Evolutionary conservation across 768 basidiomycete species (phyloP).

Genomic region (Lepiota subincarnata): DNA sequence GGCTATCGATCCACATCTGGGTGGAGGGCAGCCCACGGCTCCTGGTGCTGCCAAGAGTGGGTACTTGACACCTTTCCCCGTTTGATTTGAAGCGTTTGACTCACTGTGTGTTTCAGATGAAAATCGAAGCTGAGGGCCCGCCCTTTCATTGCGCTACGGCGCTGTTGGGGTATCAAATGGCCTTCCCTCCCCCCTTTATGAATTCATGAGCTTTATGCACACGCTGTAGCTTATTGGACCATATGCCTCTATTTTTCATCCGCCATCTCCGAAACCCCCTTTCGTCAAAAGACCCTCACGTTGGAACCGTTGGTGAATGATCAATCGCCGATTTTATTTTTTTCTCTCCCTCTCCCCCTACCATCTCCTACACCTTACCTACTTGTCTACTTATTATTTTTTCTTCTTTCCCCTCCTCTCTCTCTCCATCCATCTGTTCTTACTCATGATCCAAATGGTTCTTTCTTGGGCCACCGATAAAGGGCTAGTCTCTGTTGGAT

Average conservation of each 20-base stretch:
- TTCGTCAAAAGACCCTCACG: neutral
- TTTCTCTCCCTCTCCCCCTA: neutral
- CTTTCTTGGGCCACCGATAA: neutral
- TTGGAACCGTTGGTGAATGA: neutral
- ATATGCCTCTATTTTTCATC: neutral
- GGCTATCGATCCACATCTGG: conserved; percentile 14
- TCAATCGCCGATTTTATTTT: neutral
- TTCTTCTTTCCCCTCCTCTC: neutral
- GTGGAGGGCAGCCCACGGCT: conserved; percentile 12
- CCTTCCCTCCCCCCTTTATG: neutral
- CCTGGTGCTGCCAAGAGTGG: conserved; percentile 12
- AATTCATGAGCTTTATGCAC: conserved; percentile 9
- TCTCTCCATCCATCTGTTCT: too few relatives aligned
- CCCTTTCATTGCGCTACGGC: neutral
- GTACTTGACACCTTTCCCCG: neutral
- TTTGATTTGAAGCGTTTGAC: neutral
- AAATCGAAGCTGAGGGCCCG: conserved; percentile 2
- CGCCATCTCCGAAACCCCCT: neutral
- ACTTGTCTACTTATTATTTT: neutral
- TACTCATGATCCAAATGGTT: neutral
- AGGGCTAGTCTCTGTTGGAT: neutral
- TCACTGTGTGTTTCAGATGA: conserved; percentile 1
- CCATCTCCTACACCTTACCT: neutral
- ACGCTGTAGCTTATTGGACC: conserved; percentile 5
- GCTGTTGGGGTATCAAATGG: neutral